Conservation (phyloP, 768 basidiomycete species). For the Auricularia heimuer region DNA sequence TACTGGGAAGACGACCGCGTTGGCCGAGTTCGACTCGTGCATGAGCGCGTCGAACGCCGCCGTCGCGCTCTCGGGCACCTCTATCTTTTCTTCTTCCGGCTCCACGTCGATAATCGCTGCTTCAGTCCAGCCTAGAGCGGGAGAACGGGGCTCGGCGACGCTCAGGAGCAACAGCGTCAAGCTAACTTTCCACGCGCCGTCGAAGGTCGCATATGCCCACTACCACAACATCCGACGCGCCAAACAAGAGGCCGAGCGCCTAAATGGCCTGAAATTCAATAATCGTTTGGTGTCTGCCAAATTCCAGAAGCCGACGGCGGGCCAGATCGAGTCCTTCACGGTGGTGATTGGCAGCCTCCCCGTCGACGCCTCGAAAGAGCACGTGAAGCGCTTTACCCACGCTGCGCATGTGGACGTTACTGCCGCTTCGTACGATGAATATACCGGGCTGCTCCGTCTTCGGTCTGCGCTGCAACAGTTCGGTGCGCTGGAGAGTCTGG, state of each 20-base stretch:
- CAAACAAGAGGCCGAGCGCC: constrained; percentile 35
- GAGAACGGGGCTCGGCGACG: constrained; percentile 24
- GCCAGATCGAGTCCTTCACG: constrained; percentile 49
- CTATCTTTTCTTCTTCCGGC: constrained; percentile 22
- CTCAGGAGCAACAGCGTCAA: constrained; percentile 47
- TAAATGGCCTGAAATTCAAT: constrained; percentile 27
- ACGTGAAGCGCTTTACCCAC: constrained; percentile 26
- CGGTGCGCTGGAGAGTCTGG: constrained; percentile 34
- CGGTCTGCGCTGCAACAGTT: constrained; percentile 26
- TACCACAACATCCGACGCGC: constrained; percentile 44
- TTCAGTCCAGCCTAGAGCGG: constrained; percentile 33
- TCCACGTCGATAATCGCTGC: constrained; percentile 27
- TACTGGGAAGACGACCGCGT: constrained; percentile 25
- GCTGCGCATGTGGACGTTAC: constrained; percentile 44
- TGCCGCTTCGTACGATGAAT: constrained; percentile 34
- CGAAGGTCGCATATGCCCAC: constrained; percentile 50
- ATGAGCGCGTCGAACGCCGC: constrained; percentile 46
- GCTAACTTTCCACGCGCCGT: constrained; percentile 51
- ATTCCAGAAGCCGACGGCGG: constrained; percentile 30
- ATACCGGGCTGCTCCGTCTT: constrained; percentile 30
- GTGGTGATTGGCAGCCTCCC: constrained; percentile 53
- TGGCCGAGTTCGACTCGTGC: constrained; percentile 37
- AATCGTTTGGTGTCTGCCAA: constrained; percentile 36
- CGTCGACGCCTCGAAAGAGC: constrained; percentile 24
- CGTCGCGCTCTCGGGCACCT: constrained; percentile 37